Evolutionary conservation across 495 filamentous ascomycete species (phyloP).

Genomic region (Hyaloscypha variabilis): DNA sequence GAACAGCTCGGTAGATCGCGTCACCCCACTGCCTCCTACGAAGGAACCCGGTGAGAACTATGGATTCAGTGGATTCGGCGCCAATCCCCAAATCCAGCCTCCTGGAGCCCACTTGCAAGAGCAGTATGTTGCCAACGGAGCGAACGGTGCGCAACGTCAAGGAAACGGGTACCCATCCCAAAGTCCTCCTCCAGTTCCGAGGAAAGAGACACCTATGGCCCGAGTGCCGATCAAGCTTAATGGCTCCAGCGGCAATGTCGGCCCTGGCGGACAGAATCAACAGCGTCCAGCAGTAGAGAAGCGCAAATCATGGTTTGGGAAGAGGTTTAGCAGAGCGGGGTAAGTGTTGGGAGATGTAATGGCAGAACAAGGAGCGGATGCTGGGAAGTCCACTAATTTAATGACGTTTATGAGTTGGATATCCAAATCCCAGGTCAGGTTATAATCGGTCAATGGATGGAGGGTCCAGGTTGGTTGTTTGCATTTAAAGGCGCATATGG

Average conservation of each 20-base stretch:
- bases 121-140: slow-evolving; percentile 27
- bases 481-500: slow-evolving; percentile 23
- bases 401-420: slow-evolving; percentile 21
- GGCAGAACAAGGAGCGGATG: background rate
- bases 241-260: slow-evolving; percentile 19
- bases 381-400: slow-evolving; percentile 14
- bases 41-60: slow-evolving; percentile 56
- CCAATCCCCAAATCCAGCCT: slow-evolving; percentile 42
- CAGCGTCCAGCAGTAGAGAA: slow-evolving; percentile 54
- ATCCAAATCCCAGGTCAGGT: slow-evolving; percentile 8
- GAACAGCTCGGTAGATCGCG: slow-evolving; percentile 84
- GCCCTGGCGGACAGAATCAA: background rate
- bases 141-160: slow-evolving; percentile 27
- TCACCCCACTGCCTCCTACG: slow-evolving; percentile 60
- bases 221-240: slow-evolving; percentile 39
- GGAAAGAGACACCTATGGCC: slow-evolving; percentile 37
- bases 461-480: slow-evolving; percentile 18
- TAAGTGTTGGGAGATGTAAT: slow-evolving; percentile 25
- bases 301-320: slow-evolving; percentile 86
- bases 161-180: slow-evolving; percentile 25
- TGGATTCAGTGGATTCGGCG: slow-evolving; percentile 42
- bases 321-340: slow-evolving; percentile 70
- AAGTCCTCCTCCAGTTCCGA: slow-evolving; percentile 39
- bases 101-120: slow-evolving; percentile 42
- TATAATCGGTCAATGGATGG: slow-evolving; percentile 13